These are phyloP conservation scores for Sordariomycetes sp. DNA, from an alignment of 2,329 filamentous ascomycete genomes.

Conservation along the genomic window DNA sequence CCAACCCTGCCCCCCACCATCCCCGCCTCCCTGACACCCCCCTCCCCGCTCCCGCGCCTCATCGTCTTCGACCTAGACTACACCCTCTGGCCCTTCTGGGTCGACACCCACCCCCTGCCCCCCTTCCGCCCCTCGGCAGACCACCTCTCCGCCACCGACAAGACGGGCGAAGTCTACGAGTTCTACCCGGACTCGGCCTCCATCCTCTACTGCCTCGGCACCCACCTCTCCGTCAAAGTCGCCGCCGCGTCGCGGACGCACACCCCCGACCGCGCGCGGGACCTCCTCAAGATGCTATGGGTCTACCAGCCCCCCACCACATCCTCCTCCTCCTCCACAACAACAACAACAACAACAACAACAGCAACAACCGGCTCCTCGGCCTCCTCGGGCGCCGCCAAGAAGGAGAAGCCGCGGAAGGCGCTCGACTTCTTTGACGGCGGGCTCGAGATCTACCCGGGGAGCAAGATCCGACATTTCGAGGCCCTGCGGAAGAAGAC, in stretches of 20 bases:
- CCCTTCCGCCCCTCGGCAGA: slow-evolving; percentile 44
- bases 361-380: neutral
- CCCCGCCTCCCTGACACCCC: slow-evolving; percentile 31
- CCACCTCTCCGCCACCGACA: slow-evolving; percentile 33
- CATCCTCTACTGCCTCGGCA: slow-evolving; percentile 47
- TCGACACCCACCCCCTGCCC: slow-evolving; percentile 77
- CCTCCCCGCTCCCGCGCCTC: slow-evolving; percentile 61
- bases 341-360: no score
- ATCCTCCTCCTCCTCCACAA: slow-evolving; percentile 6
- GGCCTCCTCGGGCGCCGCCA: neutral
- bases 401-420: slow-evolving; percentile 13
- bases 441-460: slow-evolving; percentile 56
- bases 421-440: slow-evolving; percentile 48
- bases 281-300: slow-evolving; percentile 66
- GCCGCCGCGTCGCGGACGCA: slow-evolving; percentile 59
- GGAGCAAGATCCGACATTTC: slow-evolving; percentile 79
- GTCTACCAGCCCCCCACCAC: slow-evolving; percentile 22
- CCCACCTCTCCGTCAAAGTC: slow-evolving; percentile 41
- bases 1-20: slow-evolving; percentile 11
- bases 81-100: slow-evolving; percentile 98
- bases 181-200: slow-evolving; percentile 60
- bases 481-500: slow-evolving; percentile 57
- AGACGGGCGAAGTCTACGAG: slow-evolving; percentile 49
- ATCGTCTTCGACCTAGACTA: slow-evolving; percentile 96
- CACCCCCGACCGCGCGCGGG: slow-evolving; percentile 65